Base-by-base conservation (phyloP, 495 filamentous ascomycete genomes). In the Daldinia bambusicola region DNA sequence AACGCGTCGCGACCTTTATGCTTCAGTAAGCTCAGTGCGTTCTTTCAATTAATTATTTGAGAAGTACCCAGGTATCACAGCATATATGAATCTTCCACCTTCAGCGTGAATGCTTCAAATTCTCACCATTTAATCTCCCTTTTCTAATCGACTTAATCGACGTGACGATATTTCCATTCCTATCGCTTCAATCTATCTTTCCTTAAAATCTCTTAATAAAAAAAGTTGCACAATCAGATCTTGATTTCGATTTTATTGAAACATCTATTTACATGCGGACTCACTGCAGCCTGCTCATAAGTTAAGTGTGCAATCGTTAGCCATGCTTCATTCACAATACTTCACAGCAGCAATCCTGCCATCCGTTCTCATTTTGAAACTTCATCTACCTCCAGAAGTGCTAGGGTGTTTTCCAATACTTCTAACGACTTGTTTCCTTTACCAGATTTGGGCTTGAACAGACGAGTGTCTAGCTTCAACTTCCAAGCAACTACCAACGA, bases 1-100 rank as follows among this genome's bases (percentile, higher is more conserved):
- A 45, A 13, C 56, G 67, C 31, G 67, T 66, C 67, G 51, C 61
- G 67, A 50, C 43, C 36, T 58, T 56, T 4, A 18, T n/a, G 16
- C 52, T n/a, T n/a, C n/a, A n/a, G n/a, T n/a, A n/a, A 55, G 52
- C 52, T 55, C 52, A 30, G 26, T 20, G 26, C 53, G 13, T 26
- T 37, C 31, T 32, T n/a, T 16, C 12, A 31, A 53, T 26, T 53
- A 53, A 53, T 53, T 53, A 32, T 31, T 53, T 53, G 14, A 36
- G 13, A 53, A 32, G 30, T 52, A 52, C 48, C 18, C 26, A 32
- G 22, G 34, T 53, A 53, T 32, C 31, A 53, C 5, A 31, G 8
- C 12, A 26, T 30, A 32, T 30, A 32, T 56, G 16, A 37, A 56
- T 20, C 26, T 53, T 32, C 12, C 50, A 13, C 26, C 31, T 53